These are phyloP conservation scores for Phialocephala sp. DNA, from an alignment of 2,329 filamentous ascomycete genomes.

Conservation along the genomic window DNA sequence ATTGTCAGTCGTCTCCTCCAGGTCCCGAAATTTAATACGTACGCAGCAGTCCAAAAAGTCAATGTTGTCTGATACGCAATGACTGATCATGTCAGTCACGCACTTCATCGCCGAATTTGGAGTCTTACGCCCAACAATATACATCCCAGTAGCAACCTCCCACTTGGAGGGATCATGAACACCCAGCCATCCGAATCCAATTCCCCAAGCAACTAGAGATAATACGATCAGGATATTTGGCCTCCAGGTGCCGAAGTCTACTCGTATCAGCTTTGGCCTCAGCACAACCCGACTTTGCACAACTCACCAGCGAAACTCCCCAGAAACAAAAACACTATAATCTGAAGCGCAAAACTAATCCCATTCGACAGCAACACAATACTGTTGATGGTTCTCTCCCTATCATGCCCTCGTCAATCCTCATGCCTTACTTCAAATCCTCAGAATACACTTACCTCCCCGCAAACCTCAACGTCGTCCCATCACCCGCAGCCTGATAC, in stretches of 20 bases:
- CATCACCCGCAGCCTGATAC: constrained; percentile 62
- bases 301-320: constrained; percentile 46
- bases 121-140: constrained; percentile 60
- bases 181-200: constrained; percentile 71
- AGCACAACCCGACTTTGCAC: constrained; percentile 36
- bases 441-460: constrained; percentile 45
- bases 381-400: constrained; percentile 64
- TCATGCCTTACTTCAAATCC: background rate
- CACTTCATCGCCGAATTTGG: background rate
- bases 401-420: constrained; percentile 19
- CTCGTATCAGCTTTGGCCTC: constrained; percentile 46
- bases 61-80: constrained; percentile 71
- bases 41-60: constrained; percentile 71
- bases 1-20: background rate
- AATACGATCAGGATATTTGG: constrained; percentile 67
- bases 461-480: constrained; percentile 58
- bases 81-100: constrained; percentile 40
- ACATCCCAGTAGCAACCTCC: constrained; percentile 64
- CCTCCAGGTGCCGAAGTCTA: constrained; percentile 69
- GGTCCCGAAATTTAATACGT: background rate
- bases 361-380: constrained; percentile 71
- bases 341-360: constrained; percentile 70
- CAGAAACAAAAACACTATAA: constrained; percentile 54
- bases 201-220: constrained; percentile 64
- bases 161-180: constrained; percentile 66